Percentiles rank a stretch among this genome's conserved stretches.
Conservation (phyloP, 2,329 filamentous ascomycete species). For the Dactylonectria estremocensis region DNA sequence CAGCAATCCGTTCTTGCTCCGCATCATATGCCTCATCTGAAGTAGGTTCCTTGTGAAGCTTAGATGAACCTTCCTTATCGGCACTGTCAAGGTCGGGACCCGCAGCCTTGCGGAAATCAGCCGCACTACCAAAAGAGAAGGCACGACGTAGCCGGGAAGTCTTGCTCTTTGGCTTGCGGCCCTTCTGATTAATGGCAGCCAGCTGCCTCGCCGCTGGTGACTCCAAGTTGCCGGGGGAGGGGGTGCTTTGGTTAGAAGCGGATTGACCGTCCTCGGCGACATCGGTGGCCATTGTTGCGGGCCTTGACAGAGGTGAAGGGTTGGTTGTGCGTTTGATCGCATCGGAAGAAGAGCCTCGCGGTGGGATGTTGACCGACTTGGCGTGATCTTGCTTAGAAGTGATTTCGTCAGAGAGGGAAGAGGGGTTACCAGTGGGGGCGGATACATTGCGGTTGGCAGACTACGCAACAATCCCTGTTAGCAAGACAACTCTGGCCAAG, state of each 20-base stretch:
- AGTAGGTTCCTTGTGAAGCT: conserved; percentile 76
- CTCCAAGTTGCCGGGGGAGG: conserved; percentile 57
- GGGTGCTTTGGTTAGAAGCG: conserved; percentile 47
- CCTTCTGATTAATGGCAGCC: conserved; percentile 88
- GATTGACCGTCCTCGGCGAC: conserved; percentile 61
- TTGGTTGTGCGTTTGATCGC: conserved; percentile 75
- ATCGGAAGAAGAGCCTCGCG: conserved; percentile 76
- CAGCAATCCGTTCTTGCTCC: conserved; percentile 92
- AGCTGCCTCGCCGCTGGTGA: conserved; percentile 89
- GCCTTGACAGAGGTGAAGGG: conserved; percentile 83
- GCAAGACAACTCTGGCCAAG: conserved; percentile 56
- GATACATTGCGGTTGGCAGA: conserved; percentile 72
- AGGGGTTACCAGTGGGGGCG: conserved; percentile 68
- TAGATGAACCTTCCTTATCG: conserved; percentile 59
- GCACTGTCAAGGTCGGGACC: conserved; percentile 68
- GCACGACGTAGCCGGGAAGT: conserved; percentile 88
- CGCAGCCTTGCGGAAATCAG: conserved; percentile 85
- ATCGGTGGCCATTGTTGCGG: conserved; percentile 74
- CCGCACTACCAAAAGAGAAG: conserved; percentile 96
- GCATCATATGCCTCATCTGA: conserved; percentile 80
- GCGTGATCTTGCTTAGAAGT: conserved; percentile 67
- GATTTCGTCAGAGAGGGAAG: conserved; percentile 65
- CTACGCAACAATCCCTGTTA: conserved; percentile 67
- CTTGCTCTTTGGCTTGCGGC: conserved; percentile 84
- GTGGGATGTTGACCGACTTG: conserved; percentile 71